Evolutionary conservation across 2,329 filamentous ascomycete species (phyloP), one percentile per base, ranked within the genome.

Genomic region (Pseudocercospora musae): DNA sequence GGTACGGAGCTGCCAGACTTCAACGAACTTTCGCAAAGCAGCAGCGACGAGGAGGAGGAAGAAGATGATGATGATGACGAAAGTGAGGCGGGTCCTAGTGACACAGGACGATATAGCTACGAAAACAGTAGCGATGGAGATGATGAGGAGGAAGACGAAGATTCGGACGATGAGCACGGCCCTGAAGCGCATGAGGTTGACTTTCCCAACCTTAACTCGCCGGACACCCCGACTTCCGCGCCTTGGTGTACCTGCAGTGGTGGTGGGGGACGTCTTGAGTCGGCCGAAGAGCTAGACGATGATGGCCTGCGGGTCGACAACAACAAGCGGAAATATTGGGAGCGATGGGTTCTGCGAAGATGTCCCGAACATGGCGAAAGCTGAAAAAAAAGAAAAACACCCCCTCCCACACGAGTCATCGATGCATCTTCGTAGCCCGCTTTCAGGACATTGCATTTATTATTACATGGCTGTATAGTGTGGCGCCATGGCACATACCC

Each of bases 281-380:
- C 73, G 58, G 74, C 77, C 7, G 80, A 82, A 25, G 76, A 78
- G 21, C 71, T 84, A 5, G 78, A 75, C 15, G 83, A 85, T 66
- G 78, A 84, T 65, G 82, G 82, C 0, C 62, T 74, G 3, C 72
- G 71, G 42, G 81, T 84, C 4, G 77, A 75, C n/a, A 78, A 79
- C 64, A 68, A 72, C 37, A 81, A 84, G 67, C 78, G 83, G 57
- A 84, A 84, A 67, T 75, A 79, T 58, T 85, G 82, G 83, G 82
- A 85, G 71, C 79, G 79, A 66, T 85, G 83, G 83, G 80, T 82
- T 11, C 69, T 84, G 11, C 73, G 80, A 52, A 73, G 78, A 64
- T 84, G 82, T 73, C 73, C 66, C 1, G 66, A 68, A 44, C 70
- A 72, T 55, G 66, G 68, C 13, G 60, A 67, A 33, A 37, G 62